Evolutionary conservation across 129 eudicot genomes (phyloP), one percentile per base, ranked within the genome.

Genomic region (Flaveria bidentis): DNA sequence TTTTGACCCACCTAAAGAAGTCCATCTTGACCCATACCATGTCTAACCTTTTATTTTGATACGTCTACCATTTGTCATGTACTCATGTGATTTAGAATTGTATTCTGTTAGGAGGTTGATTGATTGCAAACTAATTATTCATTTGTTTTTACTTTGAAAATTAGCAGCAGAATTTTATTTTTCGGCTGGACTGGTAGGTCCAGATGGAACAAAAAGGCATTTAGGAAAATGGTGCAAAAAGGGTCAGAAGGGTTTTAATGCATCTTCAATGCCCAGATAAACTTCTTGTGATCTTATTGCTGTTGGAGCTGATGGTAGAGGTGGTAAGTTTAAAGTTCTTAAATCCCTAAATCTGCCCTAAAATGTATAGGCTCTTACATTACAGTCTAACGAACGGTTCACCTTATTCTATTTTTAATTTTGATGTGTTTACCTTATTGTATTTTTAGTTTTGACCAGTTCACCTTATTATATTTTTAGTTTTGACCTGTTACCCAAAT

Each of bases 221-320:
- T 78, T 94, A 70, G 98, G 98, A 11, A 91, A 86, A 79, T 94
- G 97, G 97, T 94, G 98, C 85, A 94, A 89, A 84, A 84, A 85
- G 73, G 69, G 39, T 63, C 86, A 65, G 57, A 84, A 85, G 23
- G 87, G 83, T 28, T 61, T 67, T 0, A 7, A 16, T 39, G 64
- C 80, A 45, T 70, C 69, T 41, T 69, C 88, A 30, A 12, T 46
- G 11, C 64, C 78, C 46, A 51, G 61, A 25, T 84, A 85, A 79
- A 71, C 71, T 57, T 83, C 87, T 63, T 88, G 92, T 39, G 82
- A 86, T 58, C 82, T 91, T 76, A 91, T 91, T 73, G 87, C 97
- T 57, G 87, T 87, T 75, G 96, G 98, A 68, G 87, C 98, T 46
- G 98, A 91, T 86, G 98, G 98, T 16, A 88, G 92, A 82, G 97